Evolutionary conservation across 2,329 filamentous ascomycete species (phyloP).

Genomic region (Colletotrichum sp.): DNA sequence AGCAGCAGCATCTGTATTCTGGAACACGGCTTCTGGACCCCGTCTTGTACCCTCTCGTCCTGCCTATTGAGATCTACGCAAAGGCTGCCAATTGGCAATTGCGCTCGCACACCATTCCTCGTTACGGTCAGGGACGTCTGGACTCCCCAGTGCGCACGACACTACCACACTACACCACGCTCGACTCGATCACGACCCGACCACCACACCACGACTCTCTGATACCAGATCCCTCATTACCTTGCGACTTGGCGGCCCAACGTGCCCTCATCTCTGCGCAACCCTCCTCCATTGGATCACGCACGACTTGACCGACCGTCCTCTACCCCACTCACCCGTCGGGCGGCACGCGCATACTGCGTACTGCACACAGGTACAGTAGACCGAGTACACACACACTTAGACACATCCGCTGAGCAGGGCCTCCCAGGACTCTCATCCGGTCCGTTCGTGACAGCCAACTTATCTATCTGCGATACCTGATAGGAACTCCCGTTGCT

Average conservation of each 20-base stretch:
- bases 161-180: background rate
- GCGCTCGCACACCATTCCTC: slow-evolving; percentile 14
- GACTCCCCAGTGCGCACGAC: background rate
- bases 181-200: background rate
- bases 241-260: slow-evolving; percentile 17
- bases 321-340: slow-evolving; percentile 12
- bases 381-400: background rate
- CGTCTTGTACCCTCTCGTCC: background rate
- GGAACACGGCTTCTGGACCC: slow-evolving; percentile 2
- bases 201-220: background rate
- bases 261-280: background rate
- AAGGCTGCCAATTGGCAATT: slow-evolving; percentile 10
- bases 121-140: background rate
- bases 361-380: background rate
- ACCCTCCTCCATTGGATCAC: slow-evolving; percentile 3
- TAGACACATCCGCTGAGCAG: background rate
- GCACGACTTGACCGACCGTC: slow-evolving; percentile 10
- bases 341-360: slow-evolving; percentile 6
- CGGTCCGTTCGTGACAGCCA: background rate
- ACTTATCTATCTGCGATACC: background rate
- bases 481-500: background rate
- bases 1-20: background rate
- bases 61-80: background rate
- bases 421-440: background rate
- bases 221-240: slow-evolving; percentile 14